These are phyloP conservation scores for Fusarium bulbicola DNA, from an alignment of 2,329 filamentous ascomycete species.

Conservation along the genomic window DNA sequence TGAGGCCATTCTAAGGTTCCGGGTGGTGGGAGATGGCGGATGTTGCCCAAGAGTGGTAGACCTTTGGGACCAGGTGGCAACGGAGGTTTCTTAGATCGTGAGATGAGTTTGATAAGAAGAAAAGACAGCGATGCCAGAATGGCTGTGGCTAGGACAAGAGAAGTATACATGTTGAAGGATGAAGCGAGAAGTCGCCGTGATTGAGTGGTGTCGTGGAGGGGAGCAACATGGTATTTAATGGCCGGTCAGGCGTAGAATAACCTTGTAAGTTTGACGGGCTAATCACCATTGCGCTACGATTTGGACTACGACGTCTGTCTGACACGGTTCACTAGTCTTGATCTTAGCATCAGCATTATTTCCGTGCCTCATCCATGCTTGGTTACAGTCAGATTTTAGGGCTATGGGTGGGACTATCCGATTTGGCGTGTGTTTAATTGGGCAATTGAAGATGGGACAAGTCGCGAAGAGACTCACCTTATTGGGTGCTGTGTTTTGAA, in stretches of 20 bases:
- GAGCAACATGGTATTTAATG: neutral
- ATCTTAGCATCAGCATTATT: neutral
- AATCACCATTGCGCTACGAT: neutral
- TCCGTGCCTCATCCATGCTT: neutral
- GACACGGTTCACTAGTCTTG: neutral
- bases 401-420: neutral
- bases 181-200: fast-evolving
- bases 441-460: neutral
- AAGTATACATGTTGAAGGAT: neutral
- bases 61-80: slow-evolving; percentile 58
- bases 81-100: neutral
- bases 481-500: neutral
- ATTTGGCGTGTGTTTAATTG: neutral
- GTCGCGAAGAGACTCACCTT: fast-evolving
- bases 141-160: fast-evolving
- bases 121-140: neutral
- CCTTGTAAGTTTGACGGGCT: neutral
- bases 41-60: slow-evolving; percentile 59
- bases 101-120: neutral
- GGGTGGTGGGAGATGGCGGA: slow-evolving; percentile 54
- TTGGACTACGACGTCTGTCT: neutral
- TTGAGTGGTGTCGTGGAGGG: neutral
- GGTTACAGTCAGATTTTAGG: neutral
- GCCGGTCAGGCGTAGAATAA: fast-evolving
- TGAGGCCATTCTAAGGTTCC: slow-evolving; percentile 48